A percentile compares a stretch with the other conserved stretches of the same genome.
Conservation (phyloP, 345 rosid species). For the Citrus cavaleriei region DNA sequence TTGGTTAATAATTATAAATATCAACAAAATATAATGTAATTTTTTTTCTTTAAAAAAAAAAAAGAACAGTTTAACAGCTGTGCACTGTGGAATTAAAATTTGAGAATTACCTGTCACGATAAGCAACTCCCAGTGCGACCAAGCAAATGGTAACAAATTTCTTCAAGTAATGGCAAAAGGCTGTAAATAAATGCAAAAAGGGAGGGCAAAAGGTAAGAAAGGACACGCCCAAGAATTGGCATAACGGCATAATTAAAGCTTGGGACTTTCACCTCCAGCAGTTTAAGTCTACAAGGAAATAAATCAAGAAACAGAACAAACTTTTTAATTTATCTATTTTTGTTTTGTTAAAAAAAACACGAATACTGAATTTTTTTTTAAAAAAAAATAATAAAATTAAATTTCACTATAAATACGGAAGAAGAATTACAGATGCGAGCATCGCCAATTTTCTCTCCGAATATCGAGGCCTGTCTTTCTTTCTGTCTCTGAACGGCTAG, state of each 20-base stretch:
- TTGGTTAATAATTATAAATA: no score
- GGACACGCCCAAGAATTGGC: conserved; percentile 1
- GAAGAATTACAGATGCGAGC: neutral
- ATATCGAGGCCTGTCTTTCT: neutral
- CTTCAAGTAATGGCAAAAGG: neutral
- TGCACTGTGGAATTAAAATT: neutral
- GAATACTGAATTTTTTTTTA: neutral
- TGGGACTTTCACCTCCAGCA: neutral
- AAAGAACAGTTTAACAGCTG: neutral
- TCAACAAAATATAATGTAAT: neutral
- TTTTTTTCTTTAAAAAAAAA: neutral
- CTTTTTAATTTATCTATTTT: no score
- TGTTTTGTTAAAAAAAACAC: no score
- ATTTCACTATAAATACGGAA: conserved; percentile 17
- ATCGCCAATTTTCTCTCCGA: conserved; percentile 3
- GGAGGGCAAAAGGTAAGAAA: neutral
- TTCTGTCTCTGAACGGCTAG: neutral
- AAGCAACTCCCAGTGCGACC: neutral
- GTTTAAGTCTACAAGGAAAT: neutral
- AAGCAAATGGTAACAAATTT: neutral
- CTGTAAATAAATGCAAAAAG: neutral
- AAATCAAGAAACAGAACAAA: no score
- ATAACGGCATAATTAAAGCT: neutral
- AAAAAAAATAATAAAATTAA: neutral
- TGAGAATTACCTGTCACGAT: neutral